Evolutionary conservation across 768 basidiomycete genomes (phyloP).

Genomic region (Terana coerulea): DNA sequence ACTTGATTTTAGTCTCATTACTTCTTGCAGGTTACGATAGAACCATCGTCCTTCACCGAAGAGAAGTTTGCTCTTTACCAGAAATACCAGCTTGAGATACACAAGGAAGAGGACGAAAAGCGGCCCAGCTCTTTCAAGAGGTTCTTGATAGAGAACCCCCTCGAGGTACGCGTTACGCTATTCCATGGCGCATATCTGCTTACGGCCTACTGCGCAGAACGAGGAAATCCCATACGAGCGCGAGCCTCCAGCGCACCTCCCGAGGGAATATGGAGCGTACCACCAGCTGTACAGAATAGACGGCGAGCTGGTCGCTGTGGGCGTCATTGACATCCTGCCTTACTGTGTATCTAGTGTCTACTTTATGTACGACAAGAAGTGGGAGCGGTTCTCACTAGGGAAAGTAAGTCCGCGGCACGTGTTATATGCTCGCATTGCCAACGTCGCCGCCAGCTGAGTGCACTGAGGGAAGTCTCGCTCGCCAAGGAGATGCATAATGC

Average conservation of each 20-base stretch:
- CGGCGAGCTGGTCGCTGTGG: conserved; percentile 77
- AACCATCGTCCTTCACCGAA: conserved; percentile 67
- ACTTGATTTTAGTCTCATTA: not conserved
- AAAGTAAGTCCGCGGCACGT: conserved; percentile 45
- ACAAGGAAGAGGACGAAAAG: conserved; percentile 55
- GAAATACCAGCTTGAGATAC: conserved; percentile 76
- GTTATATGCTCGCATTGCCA: not conserved
- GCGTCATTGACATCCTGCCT: conserved; percentile 88
- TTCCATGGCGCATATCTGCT: not conserved
- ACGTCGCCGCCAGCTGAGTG: conserved; percentile 58
- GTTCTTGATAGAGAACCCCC: conserved; percentile 79
- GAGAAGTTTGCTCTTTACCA: conserved; percentile 82
- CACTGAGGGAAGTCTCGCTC: conserved; percentile 74
- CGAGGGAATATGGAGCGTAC: conserved; percentile 83
- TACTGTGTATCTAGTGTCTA: conserved; percentile 82
- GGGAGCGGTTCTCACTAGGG: conserved; percentile 69
- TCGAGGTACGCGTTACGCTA: conserved; percentile 46
- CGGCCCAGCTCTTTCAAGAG: conserved; percentile 51
- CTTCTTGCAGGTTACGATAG: conserved; percentile 58
- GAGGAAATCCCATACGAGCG: conserved; percentile 58
- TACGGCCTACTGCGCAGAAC: conserved; percentile 33
- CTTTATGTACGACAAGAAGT: conserved; percentile 80
- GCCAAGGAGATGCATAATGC: conserved; percentile 70
- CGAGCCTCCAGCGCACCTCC: conserved; percentile 53
- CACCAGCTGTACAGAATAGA: conserved; percentile 88